These are phyloP conservation scores for Graphium sp. DNA, from an alignment of 2,329 filamentous ascomycete genomes.

Conservation along the genomic window DNA sequence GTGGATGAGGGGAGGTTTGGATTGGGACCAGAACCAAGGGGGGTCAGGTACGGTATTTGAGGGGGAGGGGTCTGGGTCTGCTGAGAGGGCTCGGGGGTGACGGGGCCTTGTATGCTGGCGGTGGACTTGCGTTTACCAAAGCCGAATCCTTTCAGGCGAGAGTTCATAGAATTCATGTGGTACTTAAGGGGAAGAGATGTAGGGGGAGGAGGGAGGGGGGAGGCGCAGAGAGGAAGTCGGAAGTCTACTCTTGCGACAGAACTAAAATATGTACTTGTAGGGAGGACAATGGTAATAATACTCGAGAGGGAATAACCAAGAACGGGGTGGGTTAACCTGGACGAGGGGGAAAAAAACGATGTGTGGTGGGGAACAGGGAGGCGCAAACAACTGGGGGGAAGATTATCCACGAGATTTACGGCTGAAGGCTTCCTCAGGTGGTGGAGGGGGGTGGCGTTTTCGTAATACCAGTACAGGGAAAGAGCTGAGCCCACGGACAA, in stretches of 20 bases:
- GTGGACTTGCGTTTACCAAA: constrained; percentile 66
- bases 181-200: constrained; percentile 5
- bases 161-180: constrained; percentile 61
- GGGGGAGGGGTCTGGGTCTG: constrained; percentile 8
- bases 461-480: too few relatives aligned
- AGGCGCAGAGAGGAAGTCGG: constrained; percentile 1
- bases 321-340: not conserved
- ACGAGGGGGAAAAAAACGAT: not conserved
- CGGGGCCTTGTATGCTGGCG: constrained; percentile 30
- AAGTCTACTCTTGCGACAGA: constrained; percentile 1
- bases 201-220: constrained; percentile 1
- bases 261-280: not conserved
- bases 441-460: too few relatives aligned
- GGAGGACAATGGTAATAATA: not conserved
- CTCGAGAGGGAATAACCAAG: not conserved
- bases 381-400: not conserved
- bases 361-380: not conserved
- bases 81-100: constrained; percentile 4
- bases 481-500: too few relatives aligned
- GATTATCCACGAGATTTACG: too few relatives aligned
- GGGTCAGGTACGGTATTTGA: constrained; percentile 23
- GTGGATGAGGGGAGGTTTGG: constrained; percentile 14
- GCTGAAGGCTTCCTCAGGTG: too few relatives aligned
- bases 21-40: constrained; percentile 8
- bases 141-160: constrained; percentile 63